Evolutionary conservation across 2,329 filamentous ascomycete genomes (phyloP).

Genomic region (Mycosphaerelloides madeirae): DNA sequence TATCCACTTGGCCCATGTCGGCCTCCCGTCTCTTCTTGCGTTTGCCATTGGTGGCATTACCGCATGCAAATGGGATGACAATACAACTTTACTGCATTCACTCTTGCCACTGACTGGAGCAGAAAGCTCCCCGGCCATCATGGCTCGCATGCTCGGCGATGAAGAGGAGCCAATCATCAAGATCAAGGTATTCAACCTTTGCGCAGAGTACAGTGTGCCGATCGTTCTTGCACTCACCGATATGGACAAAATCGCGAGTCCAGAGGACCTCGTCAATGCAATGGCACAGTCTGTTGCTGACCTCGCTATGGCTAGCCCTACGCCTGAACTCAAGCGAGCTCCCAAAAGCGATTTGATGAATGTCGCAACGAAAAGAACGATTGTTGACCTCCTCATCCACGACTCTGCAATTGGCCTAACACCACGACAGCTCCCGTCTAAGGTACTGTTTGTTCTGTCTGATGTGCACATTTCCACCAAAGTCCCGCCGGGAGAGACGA

Average conservation of each 20-base stretch:
- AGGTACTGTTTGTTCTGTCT: slow-evolving; percentile 71
- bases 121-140: slow-evolving; percentile 62
- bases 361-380: slow-evolving; percentile 9
- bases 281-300: slow-evolving; percentile 69
- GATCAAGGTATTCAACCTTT: slow-evolving; percentile 77
- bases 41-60: slow-evolving; percentile 66
- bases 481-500: slow-evolving; percentile 61
- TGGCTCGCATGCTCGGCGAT: slow-evolving; percentile 85
- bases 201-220: slow-evolving; percentile 82
- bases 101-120: slow-evolving; percentile 41
- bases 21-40: slow-evolving; percentile 75
- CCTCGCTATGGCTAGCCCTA: slow-evolving; percentile 54
- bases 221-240: slow-evolving; percentile 76
- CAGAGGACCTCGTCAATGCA: slow-evolving; percentile 62
- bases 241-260: slow-evolving; percentile 41
- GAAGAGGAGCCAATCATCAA: slow-evolving; percentile 91
- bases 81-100: slow-evolving; percentile 67
- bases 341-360: slow-evolving; percentile 23
- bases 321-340: slow-evolving; percentile 28
- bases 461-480: slow-evolving; percentile 68
- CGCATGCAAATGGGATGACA: slow-evolving; percentile 44
- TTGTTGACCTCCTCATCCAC: slow-evolving; percentile 66
- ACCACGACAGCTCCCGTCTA: slow-evolving; percentile 69
- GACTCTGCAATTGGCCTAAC: slow-evolving; percentile 84
- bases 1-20: slow-evolving; percentile 73